Evolutionary conservation across 331 rosid species (phyloP).

Genomic region (Spiraea crenata): DNA sequence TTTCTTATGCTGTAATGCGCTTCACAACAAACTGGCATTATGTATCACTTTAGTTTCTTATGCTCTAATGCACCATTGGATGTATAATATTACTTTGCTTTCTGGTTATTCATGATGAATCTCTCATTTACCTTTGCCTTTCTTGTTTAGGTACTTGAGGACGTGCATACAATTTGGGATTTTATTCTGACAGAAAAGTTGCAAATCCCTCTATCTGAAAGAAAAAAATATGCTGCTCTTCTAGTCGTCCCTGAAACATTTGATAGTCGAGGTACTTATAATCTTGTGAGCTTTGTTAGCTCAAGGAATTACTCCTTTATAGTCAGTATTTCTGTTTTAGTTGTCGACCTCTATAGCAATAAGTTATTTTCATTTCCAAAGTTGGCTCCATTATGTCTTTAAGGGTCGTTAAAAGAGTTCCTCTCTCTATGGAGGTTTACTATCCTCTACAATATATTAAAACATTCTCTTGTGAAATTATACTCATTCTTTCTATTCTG

Average conservation of each 20-base stretch:
- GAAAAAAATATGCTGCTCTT: conserved; percentile 80
- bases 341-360: background rate
- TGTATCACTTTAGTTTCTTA: background rate
- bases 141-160: conserved; percentile 75
- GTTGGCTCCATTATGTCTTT: background rate
- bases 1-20: background rate
- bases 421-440: conserved; percentile 17
- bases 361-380: background rate
- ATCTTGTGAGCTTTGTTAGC: background rate
- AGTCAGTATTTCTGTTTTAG: background rate
- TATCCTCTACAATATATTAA: conserved; percentile 5
- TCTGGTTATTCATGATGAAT: conserved; percentile 6
- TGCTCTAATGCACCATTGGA: background rate
- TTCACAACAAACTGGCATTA: background rate
- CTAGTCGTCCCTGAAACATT: conserved; percentile 88
- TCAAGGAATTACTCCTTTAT: background rate
- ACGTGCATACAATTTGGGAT: conserved; percentile 83
- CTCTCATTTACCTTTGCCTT: conserved; percentile 15
- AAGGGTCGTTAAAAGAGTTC: background rate
- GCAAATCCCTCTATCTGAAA: conserved; percentile 65
- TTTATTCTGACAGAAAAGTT: conserved; percentile 82
- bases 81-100: background rate
- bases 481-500: conserved; percentile 24
- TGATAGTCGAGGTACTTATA: conserved; percentile 73
- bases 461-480: conserved; percentile 10